Conservation (phyloP, 1,139 yeast species). For the Debaryomyces singareniensis region DNA sequence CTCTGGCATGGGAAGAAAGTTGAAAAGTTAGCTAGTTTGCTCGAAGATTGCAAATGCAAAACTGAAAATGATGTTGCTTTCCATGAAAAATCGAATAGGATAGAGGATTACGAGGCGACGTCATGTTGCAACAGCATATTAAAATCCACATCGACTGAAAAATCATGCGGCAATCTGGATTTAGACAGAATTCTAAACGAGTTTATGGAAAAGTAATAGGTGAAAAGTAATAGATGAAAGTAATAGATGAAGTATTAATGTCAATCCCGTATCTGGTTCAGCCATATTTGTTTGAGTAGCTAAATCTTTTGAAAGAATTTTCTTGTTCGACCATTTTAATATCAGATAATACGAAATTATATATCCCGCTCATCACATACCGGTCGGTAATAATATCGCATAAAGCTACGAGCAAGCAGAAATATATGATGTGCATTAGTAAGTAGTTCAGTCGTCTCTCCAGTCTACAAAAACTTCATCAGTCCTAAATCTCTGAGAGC, state of each 20-base stretch:
- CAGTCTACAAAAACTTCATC: slow-evolving; percentile 90
- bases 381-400: no score
- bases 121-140: slow-evolving; percentile 1
- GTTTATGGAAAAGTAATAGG: no score
- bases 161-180: no score
- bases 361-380: no score
- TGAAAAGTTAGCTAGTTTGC: slow-evolving; percentile 41
- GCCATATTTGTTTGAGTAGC: slow-evolving; percentile 3
- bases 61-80: neutral
- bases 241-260: slow-evolving; percentile 9
- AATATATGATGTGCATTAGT: neutral
- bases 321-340: neutral
- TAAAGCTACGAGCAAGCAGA: no score
- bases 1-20: slow-evolving; percentile 44
- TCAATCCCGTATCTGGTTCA: slow-evolving; percentile 34
- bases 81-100: neutral
- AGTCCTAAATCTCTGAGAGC: slow-evolving; percentile 90
- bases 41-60: slow-evolving; percentile 24
- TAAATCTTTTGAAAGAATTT: neutral
- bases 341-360: slow-evolving; percentile 3
- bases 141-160: no score
- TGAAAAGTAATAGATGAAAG: neutral
- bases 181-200: no score
- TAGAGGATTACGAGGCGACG: neutral
- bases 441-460: slow-evolving; percentile 49